Percentiles rank a stretch among this genome's conserved stretches.
These are phyloP conservation scores for Guillardia theta DNA, from an alignment of 78 protist species.

Conservation along the genomic window DNA sequence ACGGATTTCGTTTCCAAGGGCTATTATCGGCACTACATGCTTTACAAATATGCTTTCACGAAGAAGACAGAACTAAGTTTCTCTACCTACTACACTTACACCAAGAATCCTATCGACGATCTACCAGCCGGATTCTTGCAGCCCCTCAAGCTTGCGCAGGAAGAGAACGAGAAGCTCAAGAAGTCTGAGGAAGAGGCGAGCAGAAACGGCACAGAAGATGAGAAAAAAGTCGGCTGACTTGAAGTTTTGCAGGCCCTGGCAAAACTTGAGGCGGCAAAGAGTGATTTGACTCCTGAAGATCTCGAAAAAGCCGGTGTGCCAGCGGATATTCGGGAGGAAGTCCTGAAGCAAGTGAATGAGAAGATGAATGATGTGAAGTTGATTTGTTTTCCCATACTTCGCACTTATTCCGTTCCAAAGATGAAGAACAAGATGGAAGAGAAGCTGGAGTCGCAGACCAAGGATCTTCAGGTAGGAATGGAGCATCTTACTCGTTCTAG, in stretches of 20 bases:
- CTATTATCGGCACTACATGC: not conserved
- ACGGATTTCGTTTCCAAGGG: not conserved
- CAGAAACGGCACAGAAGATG: too few relatives aligned
- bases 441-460: too few relatives aligned
- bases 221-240: too few relatives aligned
- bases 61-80: not conserved
- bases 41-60: constrained; percentile 18
- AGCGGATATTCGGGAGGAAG: not conserved
- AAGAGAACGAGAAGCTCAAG: not conserved
- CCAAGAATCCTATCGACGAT: not conserved
- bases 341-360: not conserved
- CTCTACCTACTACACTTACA: not conserved
- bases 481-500: too few relatives aligned
- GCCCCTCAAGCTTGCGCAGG: not conserved
- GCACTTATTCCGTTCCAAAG: too few relatives aligned
- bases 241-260: too few relatives aligned
- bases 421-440: too few relatives aligned
- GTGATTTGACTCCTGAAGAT: not conserved
- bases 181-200: not conserved
- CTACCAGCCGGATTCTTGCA: not conserved
- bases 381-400: too few relatives aligned
- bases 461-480: too few relatives aligned
- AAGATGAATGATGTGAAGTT: not conserved
- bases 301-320: not conserved
- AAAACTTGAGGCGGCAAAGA: not conserved